Evolutionary conservation across 1,284 basidiomycete species (phyloP).

Genomic region (Fistulinella cinereoalba): DNA sequence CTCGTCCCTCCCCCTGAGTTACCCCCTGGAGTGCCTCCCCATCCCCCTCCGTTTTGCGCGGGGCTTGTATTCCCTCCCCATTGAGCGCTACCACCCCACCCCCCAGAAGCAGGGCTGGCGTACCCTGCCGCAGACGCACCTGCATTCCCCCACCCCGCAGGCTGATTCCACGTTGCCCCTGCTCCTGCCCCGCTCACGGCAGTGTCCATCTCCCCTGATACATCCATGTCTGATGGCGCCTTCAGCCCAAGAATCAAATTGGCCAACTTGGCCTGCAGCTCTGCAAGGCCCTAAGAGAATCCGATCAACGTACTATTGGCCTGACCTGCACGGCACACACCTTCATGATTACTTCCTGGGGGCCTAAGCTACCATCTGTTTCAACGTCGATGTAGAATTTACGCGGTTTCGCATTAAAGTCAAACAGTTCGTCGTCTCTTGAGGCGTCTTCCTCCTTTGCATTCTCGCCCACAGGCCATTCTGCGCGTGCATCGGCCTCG

Average conservation of each 20-base stretch:
- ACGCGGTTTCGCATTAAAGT: slow-evolving; percentile 82
- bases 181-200: slow-evolving; percentile 34
- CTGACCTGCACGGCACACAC: slow-evolving; percentile 36
- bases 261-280: slow-evolving; percentile 80
- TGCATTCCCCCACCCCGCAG: slow-evolving; percentile 16
- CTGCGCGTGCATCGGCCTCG: slow-evolving; percentile 73
- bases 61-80: slow-evolving; percentile 31
- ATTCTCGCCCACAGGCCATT: slow-evolving; percentile 85
- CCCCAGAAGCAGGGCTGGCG: slow-evolving; percentile 32
- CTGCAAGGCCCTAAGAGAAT: slow-evolving; percentile 63
- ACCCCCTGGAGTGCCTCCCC: slow-evolving; percentile 29
- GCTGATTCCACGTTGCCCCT: slow-evolving; percentile 24
- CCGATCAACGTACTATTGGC: background rate
- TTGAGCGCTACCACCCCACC: slow-evolving; percentile 35
- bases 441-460: slow-evolving; percentile 79
- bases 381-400: slow-evolving; percentile 93
- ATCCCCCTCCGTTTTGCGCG: slow-evolving; percentile 28
- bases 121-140: slow-evolving; percentile 33
- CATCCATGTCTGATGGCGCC: slow-evolving; percentile 56
- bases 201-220: slow-evolving; percentile 35
- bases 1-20: slow-evolving; percentile 24
- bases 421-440: slow-evolving; percentile 78
- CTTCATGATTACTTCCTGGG: slow-evolving; percentile 86
- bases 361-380: slow-evolving; percentile 84
- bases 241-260: slow-evolving; percentile 76